Conservation (phyloP, 1,284 basidiomycete species). For the Exobasidium cylindrosporum region DNA sequence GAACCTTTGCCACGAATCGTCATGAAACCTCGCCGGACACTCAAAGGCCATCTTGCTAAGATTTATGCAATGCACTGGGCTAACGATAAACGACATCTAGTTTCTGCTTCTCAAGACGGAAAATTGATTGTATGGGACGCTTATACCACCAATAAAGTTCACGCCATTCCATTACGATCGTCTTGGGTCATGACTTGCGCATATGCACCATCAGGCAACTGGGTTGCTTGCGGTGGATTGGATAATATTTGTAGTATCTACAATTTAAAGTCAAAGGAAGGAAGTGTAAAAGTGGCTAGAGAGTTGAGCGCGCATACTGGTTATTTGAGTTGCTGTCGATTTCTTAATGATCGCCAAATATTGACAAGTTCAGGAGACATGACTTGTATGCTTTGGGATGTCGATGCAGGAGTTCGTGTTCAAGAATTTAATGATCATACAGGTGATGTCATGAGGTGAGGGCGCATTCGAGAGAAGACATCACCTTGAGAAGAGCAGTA, state of each 20-base stretch:
- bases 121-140: slow-evolving; percentile 99
- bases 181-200: slow-evolving; percentile 99
- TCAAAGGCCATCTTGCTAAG: slow-evolving; percentile 96
- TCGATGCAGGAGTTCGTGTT: slow-evolving; percentile 89
- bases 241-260: slow-evolving; percentile 99
- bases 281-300: slow-evolving; percentile 63
- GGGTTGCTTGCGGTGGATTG: slow-evolving; percentile 95
- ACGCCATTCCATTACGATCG: slow-evolving; percentile 93
- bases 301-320: slow-evolving; percentile 96
- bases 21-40: slow-evolving; percentile 88
- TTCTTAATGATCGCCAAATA: slow-evolving; percentile 97
- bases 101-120: slow-evolving; percentile 97
- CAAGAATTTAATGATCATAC: slow-evolving; percentile 98
- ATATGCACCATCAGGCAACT: slow-evolving; percentile 92
- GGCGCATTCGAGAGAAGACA: slow-evolving; percentile 59
- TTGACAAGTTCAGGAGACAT: slow-evolving; percentile 96
- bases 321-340: slow-evolving; percentile 94
- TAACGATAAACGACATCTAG: slow-evolving; percentile 89
- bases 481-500: slow-evolving; percentile 26
- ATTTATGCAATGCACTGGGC: slow-evolving; percentile 99
- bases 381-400: slow-evolving; percentile 99
- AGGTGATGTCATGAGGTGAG: slow-evolving; percentile 85
- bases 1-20: slow-evolving; percentile 90
- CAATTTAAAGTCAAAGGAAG: slow-evolving; percentile 74
- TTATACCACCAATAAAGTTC: slow-evolving; percentile 98